A percentile compares a stretch with the other conserved stretches of the same genome.
These are phyloP conservation scores for Daldinia decipiens DNA, from an alignment of 495 filamentous ascomycete genomes.

Conservation along the genomic window DNA sequence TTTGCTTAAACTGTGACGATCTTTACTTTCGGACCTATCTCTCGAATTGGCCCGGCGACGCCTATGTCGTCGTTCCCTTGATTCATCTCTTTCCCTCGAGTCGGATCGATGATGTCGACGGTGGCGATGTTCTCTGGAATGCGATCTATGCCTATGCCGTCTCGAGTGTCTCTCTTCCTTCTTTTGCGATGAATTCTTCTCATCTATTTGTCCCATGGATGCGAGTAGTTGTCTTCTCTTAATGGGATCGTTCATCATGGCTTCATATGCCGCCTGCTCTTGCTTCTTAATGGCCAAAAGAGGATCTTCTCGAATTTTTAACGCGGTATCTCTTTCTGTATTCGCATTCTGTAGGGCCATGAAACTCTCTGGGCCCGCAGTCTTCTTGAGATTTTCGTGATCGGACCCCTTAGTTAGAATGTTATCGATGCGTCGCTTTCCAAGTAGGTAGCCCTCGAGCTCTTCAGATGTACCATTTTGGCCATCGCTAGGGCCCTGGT, in stretches of 20 bases:
- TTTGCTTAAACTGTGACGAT: conserved; percentile 49
- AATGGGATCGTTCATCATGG: conserved; percentile 84
- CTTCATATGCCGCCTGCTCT: conserved; percentile 90
- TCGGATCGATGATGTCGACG: conserved; percentile 53
- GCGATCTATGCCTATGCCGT: conserved; percentile 55
- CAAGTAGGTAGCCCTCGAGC: conserved; percentile 91
- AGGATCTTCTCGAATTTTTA: conserved; percentile 90
- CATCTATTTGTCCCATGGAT: conserved; percentile 63
- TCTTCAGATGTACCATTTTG: conserved; percentile 87
- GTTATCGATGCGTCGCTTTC: conserved; percentile 89
- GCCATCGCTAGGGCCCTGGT: conserved; percentile 83
- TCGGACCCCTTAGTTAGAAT: conserved; percentile 85
- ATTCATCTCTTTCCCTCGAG: conserved; percentile 53
- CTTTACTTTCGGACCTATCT: conserved; percentile 46
- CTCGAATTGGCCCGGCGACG: conserved; percentile 48
- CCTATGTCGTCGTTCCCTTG: conserved; percentile 52
- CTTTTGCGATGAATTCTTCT: conserved; percentile 49
- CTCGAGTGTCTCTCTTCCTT: conserved; percentile 62
- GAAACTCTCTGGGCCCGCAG: conserved; percentile 72
- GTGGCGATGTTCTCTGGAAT: conserved; percentile 57
- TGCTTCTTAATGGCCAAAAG: conserved; percentile 90
- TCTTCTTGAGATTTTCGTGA: conserved; percentile 81
- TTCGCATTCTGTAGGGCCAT: conserved; percentile 68
- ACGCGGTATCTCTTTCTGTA: conserved; percentile 76
- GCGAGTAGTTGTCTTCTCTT: conserved; percentile 75